Percentiles rank a stretch among this genome's conserved stretches.
These are phyloP conservation scores for Neurospora sp. DNA, from an alignment of 495 filamentous ascomycete genomes.

Conservation along the genomic window DNA sequence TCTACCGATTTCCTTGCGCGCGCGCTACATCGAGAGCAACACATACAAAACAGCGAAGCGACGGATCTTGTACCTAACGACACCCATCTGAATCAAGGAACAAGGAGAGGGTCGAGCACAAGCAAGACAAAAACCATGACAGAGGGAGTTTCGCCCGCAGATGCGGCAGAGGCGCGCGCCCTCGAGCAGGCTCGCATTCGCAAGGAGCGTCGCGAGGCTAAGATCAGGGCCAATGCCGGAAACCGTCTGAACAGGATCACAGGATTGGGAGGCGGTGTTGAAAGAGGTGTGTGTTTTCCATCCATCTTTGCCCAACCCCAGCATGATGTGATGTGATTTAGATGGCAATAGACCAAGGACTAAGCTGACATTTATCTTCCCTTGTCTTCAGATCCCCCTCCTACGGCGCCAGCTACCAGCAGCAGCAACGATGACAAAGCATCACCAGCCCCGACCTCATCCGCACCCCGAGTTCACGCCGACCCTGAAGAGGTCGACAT, in stretches of 20 bases:
- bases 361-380: neutral
- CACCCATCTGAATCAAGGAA: neutral
- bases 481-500: constrained; percentile 73
- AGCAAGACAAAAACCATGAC: constrained; percentile 11
- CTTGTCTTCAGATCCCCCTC: constrained; percentile 1
- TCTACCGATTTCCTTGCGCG: neutral
- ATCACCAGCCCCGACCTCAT: neutral
- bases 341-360: neutral
- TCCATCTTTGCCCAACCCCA: neutral
- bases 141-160: constrained; percentile 21
- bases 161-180: constrained; percentile 50
- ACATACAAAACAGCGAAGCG: neutral
- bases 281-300: constrained; percentile 27
- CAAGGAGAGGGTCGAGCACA: neutral
- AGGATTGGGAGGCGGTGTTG: constrained; percentile 57
- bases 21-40: neutral
- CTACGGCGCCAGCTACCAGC: constrained; percentile 12
- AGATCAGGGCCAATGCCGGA: constrained; percentile 73
- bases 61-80: neutral
- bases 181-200: constrained; percentile 72
- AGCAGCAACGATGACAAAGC: neutral
- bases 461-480: constrained; percentile 21
- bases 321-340: neutral
- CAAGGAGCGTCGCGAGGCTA: constrained; percentile 83
- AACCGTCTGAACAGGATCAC: constrained; percentile 79